A percentile compares a stretch with the other conserved stretches of the same genome.
phyloP scores from a whole-genome alignment of 2,329 filamentous ascomycete species.

The Colletotrichum cuscutae region DNA sequence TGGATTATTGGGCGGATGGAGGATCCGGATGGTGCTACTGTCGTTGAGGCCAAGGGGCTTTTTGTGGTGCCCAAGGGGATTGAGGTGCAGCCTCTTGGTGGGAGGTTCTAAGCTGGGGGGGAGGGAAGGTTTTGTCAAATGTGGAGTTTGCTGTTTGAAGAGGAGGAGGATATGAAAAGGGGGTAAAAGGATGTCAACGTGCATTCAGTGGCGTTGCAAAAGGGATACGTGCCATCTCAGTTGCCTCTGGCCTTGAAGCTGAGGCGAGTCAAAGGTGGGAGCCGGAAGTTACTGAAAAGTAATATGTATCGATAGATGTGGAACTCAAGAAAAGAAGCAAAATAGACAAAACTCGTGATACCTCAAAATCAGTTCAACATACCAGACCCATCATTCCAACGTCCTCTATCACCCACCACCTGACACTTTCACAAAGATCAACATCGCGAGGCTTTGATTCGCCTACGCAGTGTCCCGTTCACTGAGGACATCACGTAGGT shows the following conservation, averaged over 20 bases:
- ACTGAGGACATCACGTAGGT: too few relatives aligned
- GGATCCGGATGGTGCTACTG: background rate
- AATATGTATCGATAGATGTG: background rate
- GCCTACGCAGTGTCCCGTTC: too few relatives aligned
- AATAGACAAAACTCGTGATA: background rate
- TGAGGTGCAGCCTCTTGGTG: constrained; percentile 11
- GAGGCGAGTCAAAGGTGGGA: background rate
- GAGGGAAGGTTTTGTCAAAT: too few relatives aligned
- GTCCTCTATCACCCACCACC: too few relatives aligned
- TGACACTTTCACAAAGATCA: background rate
- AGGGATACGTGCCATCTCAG: background rate
- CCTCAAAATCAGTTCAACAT: background rate
- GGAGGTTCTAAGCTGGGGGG: constrained; percentile 12
- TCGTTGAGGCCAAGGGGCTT: constrained; percentile 25
- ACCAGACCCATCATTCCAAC: background rate
- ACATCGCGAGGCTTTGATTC: too few relatives aligned
- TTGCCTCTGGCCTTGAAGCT: background rate
- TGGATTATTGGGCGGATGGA: constrained; percentile 32
- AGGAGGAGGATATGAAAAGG: background rate
- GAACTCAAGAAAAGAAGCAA: background rate
- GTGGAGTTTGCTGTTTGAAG: background rate
- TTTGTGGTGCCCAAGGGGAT: constrained; percentile 35
- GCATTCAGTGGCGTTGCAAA: background rate
- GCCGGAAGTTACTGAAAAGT: background rate
- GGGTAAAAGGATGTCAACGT: background rate